Percentiles rank a stretch among this genome's conserved stretches.
Conservation (phyloP, 2,329 filamentous ascomycete genomes). For the Calonectria pseudoreteaudii region DNA sequence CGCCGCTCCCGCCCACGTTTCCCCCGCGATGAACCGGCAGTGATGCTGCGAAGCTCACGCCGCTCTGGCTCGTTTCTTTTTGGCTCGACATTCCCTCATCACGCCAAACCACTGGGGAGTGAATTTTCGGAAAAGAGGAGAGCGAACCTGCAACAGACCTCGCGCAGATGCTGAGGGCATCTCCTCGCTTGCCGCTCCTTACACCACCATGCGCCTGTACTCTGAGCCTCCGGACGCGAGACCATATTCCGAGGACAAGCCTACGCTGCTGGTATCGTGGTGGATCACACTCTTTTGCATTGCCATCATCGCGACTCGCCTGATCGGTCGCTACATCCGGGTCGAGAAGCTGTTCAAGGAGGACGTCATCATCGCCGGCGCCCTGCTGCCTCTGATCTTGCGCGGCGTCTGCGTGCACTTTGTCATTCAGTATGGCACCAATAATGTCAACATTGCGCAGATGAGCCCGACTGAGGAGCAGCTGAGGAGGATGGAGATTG, state of each 20-base stretch:
- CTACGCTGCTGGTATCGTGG: slow-evolving; percentile 91
- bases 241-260: slow-evolving; percentile 71
- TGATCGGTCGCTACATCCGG: slow-evolving; percentile 83
- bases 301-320: slow-evolving; percentile 80
- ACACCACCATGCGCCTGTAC: slow-evolving; percentile 64
- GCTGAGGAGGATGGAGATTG: slow-evolving; percentile 73
- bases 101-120: neutral
- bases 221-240: slow-evolving; percentile 60
- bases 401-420: slow-evolving; percentile 88
- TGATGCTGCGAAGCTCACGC: neutral
- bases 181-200: slow-evolving; percentile 25
- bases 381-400: slow-evolving; percentile 80
- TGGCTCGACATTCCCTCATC: neutral
- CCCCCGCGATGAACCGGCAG: neutral
- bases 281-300: slow-evolving; percentile 88
- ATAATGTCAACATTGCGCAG: slow-evolving; percentile 74
- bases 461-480: slow-evolving; percentile 27
- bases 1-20: neutral
- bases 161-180: slow-evolving; percentile 23
- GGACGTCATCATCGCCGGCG: slow-evolving; percentile 83
- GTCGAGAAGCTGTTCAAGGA: slow-evolving; percentile 87
- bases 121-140: neutral
- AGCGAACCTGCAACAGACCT: slow-evolving; percentile 7
- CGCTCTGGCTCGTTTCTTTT: neutral
- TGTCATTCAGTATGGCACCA: slow-evolving; percentile 87